Base-by-base conservation (phyloP, 208 protist species). In the Herpetomonas samuelpessoai region DNA sequence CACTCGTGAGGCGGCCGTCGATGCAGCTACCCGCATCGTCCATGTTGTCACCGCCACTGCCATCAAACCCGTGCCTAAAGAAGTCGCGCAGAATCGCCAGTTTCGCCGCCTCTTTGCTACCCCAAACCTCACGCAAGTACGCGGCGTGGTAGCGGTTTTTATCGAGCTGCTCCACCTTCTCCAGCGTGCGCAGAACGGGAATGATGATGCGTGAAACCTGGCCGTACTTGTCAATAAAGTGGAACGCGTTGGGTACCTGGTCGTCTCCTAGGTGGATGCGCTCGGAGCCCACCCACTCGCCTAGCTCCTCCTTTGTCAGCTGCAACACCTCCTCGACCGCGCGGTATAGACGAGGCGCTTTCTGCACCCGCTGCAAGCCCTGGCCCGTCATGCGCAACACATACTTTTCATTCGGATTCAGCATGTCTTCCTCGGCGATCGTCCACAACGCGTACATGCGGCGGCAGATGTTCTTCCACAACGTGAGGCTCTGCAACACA, bases 161-260 rank as follows among this genome's bases (percentile, higher is more conserved):
- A 25, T 74, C 62, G 61, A 97, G 73, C 30, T 86, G 71, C 47
- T 96, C 91, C 51, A 98, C 68, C 54, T 83, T 57, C 28, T 85
- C 68, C 9, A 98, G 52, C 6, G 81, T 91, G 27, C 86, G 82
- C 2, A 98, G 74, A 53, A 99, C 92, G 18, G 97, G 97, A 26
- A 96, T 96, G 24, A 98, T 79, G 47, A 99, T 99, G 46, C 97
- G 87, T n/a, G 94, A 87, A 24, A 97, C 80, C 71, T 98, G 97
- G 28, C 94, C 98, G 79, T 99, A 99, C 64, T 99, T 99, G 69
- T 99, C 97, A 65, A 99, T 98, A 72, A 99, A 99, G 57, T 97
- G 86, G 29, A 98, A 91, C 6, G 96, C 97, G 71, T 99, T 99
- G n/a, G 98, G 98, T 31, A 99, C 98, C 68, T 98, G 97, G 60